Conservation (phyloP, 306 rosid species). For the Fragaria iinumae region DNA sequence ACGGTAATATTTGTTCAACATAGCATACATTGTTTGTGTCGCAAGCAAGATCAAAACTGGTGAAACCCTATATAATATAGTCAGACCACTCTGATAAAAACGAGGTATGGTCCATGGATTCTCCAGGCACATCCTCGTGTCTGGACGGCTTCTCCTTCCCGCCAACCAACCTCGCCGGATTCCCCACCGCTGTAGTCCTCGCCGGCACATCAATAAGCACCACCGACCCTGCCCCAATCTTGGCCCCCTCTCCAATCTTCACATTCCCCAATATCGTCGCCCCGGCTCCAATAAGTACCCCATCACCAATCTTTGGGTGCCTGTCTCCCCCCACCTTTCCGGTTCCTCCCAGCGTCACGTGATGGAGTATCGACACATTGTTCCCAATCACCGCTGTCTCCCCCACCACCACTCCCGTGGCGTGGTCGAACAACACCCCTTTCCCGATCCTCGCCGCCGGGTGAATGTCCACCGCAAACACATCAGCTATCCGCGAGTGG, state of each 20-base stretch:
- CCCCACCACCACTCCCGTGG: conserved; percentile 90
- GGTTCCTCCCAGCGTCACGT: conserved; percentile 90
- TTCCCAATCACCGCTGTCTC: conserved; percentile 95
- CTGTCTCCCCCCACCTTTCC: conserved; percentile 91
- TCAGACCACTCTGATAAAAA: conserved; percentile 95
- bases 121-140: conserved; percentile 88
- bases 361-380: conserved; percentile 88
- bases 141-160: conserved; percentile 78
- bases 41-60: background rate
- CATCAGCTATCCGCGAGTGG: conserved; percentile 77
- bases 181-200: conserved; percentile 70
- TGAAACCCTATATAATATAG: conserved; percentile 46
- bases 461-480: conserved; percentile 89
- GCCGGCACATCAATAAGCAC: conserved; percentile 87
- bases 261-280: conserved; percentile 86
- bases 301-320: conserved; percentile 92
- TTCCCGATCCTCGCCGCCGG: conserved; percentile 87
- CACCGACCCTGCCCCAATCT: conserved; percentile 91
- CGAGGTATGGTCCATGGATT: conserved; percentile 95
- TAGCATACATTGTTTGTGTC: background rate
- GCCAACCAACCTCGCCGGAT: conserved; percentile 87
- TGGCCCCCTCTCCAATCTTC: conserved; percentile 85
- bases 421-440: conserved; percentile 84
- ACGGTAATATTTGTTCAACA: background rate
- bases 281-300: conserved; percentile 92